Evolutionary conservation across 2,329 filamentous ascomycete genomes (phyloP).

Genomic region (Colletotrichum filicis): DNA sequence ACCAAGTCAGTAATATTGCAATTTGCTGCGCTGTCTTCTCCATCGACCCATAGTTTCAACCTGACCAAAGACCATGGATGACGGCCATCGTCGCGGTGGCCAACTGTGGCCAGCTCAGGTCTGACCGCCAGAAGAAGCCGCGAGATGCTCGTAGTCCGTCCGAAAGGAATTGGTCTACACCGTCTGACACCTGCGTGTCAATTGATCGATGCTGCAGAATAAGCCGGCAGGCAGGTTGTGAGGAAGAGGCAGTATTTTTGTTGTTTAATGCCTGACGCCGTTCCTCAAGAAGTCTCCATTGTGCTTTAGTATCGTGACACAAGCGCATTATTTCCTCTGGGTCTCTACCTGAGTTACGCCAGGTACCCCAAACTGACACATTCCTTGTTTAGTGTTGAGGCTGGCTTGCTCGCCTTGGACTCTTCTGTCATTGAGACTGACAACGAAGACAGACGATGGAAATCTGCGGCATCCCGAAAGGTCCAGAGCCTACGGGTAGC

Average conservation of each 20-base stretch:
- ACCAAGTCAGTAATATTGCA: conserved; percentile 9
- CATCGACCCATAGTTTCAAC: conserved; percentile 31
- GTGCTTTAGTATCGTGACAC: not conserved
- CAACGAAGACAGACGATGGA: not conserved
- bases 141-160: not conserved
- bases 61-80: conserved; percentile 7
- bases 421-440: not conserved
- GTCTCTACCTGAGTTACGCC: conserved; percentile 2
- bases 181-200: not conserved
- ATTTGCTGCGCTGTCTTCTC: conserved; percentile 19
- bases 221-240: not conserved
- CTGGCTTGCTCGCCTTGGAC: not conserved
- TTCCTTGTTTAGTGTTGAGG: not conserved
- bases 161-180: not conserved
- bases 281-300: not conserved
- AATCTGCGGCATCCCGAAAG: not conserved
- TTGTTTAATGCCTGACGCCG: not conserved
- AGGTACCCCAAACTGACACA: conserved; percentile 1
- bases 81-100: not conserved
- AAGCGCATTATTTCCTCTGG: not conserved
- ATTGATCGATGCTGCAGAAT: not conserved
- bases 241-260: not conserved
- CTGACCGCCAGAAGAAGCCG: conserved; percentile 32
- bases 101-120: conserved; percentile 16
- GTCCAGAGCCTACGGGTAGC: not conserved